phyloP scores from a whole-genome alignment of 306 rosid species.

The Canavalia gladiata region DNA sequence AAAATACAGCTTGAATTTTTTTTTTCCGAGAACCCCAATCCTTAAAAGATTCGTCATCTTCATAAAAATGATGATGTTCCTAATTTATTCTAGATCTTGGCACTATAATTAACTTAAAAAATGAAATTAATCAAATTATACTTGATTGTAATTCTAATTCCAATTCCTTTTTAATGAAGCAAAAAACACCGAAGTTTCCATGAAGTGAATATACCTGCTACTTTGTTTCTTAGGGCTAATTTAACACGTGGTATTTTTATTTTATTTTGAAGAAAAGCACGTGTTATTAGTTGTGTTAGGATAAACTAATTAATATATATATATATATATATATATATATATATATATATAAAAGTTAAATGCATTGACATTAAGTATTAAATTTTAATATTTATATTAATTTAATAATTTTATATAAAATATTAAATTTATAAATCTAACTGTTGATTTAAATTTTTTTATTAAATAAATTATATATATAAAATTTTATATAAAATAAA shows the following conservation, averaged over 20 bases:
- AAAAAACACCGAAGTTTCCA: constrained; percentile 18
- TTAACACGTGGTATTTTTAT: not conserved
- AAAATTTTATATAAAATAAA: too few species aligned
- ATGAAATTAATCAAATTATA: not conserved
- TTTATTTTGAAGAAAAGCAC: not conserved
- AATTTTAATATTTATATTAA: too few species aligned
- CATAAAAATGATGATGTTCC: not conserved
- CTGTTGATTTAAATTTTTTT: too few species aligned
- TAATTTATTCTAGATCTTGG: not conserved
- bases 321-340: too few species aligned
- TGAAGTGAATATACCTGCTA: not conserved
- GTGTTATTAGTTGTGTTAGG: not conserved
- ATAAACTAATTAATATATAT: too few species aligned
- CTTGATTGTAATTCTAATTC: not conserved
- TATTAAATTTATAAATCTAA: too few species aligned
- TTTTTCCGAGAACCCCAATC: not conserved
- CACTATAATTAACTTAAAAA: not conserved
- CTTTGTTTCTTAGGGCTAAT: not conserved
- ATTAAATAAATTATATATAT: too few species aligned
- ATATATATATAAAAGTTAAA: too few species aligned
- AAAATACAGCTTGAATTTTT: not conserved
- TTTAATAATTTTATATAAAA: too few species aligned
- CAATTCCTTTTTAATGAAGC: constrained; percentile 22
- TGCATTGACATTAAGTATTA: too few species aligned
- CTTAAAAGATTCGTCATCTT: not conserved